Base-by-base conservation (phyloP, 169 alveolate genomes). In the Blepharisma undulans region DNA sequence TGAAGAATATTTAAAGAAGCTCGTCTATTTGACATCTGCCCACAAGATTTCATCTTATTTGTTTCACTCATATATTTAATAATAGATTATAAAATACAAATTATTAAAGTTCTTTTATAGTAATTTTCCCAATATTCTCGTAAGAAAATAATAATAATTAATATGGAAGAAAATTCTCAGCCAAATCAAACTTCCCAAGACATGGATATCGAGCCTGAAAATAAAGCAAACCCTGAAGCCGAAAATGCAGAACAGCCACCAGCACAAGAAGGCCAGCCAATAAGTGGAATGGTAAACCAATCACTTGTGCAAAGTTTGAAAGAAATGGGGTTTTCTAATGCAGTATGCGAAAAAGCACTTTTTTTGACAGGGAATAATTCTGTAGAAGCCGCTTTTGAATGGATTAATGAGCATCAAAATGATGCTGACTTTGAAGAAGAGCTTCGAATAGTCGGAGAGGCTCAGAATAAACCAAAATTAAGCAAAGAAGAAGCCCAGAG, bases 271-370 rank as follows among this genome's bases (percentile, higher is more conserved):
- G 96, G 96, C 1, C 87, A 87, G 29, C 34, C 94, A 2, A 89
- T 94, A 22, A 36, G 91, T 21, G 36, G 61, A 19, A 33, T 87
- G 84, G 95, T 94, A 3, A 88, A 94, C 84, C 93, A 92, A 78
- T 92, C 36, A 3, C 72, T 61, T 32, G 90, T 84, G 16, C n/a
- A 29, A 18, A 36, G 78, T 76, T 19, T 94, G 4, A 3, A 32
- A 88, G 94, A 92, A 22, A 92, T 94, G 95, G 96, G 96, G 12
- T 94, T 94, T 84, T 25, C 95, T 5, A 94, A 90, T 32, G 90
- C 72, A 10, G 95, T 94, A 21, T 92, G 95, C 1, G 96, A 94
- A 72, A 94, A 94, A 76, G 81, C 96, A 27, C 80, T 94, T 2
- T 92, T 92, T 72, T 48, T 91, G 34, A 91, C 94, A 4, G 22